Evolutionary conservation across 345 rosid genomes (phyloP).

Genomic region (Heritiera fomes): DNA sequence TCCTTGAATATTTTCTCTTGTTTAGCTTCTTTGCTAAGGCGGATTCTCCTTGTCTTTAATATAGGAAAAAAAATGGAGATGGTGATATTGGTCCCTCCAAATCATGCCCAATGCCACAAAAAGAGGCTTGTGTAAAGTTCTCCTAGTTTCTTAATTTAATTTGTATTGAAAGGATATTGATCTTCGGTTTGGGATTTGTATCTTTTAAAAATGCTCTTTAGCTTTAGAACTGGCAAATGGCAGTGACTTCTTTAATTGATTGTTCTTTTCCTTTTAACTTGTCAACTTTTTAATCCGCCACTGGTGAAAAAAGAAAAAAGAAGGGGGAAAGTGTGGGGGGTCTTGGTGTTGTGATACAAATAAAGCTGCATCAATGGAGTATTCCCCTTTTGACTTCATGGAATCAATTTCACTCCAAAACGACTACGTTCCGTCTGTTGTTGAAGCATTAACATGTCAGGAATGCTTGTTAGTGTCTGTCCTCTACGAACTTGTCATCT

Average conservation of each 20-base stretch:
- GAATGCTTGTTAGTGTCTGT: not conserved
- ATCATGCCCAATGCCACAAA: constrained; percentile 2
- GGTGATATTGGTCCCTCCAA: not conserved
- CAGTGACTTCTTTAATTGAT: not conserved
- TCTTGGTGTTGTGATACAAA: not conserved
- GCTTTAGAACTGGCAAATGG: not conserved
- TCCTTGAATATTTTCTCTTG: not conserved
- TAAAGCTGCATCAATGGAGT: not conserved
- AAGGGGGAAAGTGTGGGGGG: not conserved
- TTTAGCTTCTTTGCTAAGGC: not conserved
- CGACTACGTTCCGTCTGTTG: not conserved
- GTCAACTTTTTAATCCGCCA: not conserved
- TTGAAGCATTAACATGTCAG: not conserved
- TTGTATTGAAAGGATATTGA: not conserved
- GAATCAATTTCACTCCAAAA: not conserved
- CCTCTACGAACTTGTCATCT: not conserved
- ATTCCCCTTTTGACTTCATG: not conserved
- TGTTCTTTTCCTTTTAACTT: not conserved
- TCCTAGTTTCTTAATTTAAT: not conserved
- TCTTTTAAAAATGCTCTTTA: not conserved
- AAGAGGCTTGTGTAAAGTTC: not conserved
- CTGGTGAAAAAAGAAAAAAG: not conserved
- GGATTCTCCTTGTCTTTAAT: not conserved
- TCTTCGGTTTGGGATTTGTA: not conserved
- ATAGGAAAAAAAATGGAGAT: not conserved